A percentile compares a stretch with the other conserved stretches of the same genome.
Evolutionary conservation across 108 stramenopile species (phyloP).

Genomic region (Skeletonema costatum): DNA sequence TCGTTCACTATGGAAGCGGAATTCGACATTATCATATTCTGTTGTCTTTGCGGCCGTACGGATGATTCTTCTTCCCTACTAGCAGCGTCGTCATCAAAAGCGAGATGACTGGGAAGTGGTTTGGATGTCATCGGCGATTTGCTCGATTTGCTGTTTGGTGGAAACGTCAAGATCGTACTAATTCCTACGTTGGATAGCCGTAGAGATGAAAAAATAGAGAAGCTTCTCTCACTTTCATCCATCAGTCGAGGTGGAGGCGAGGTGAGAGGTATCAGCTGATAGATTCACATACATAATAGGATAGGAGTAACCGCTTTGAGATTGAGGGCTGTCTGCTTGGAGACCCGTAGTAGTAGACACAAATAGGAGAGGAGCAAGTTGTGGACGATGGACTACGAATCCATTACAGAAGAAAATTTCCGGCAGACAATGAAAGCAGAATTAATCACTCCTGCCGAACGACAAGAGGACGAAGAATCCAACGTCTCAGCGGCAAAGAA

Average conservation of each 20-base stretch:
- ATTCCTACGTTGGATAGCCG: no score
- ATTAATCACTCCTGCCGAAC: not conserved
- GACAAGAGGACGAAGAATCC: not conserved
- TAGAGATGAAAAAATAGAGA: no score
- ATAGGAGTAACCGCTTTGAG: not conserved
- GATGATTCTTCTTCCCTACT: not conserved
- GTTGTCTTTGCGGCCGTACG: not conserved
- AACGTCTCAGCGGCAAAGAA: not conserved
- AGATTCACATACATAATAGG: no score
- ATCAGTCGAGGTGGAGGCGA: no score
- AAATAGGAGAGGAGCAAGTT: not conserved
- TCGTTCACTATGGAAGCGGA: not conserved
- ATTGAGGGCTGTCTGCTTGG: not conserved
- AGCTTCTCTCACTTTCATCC: no score
- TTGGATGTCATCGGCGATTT: no score
- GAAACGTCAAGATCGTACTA: no score
- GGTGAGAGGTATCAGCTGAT: no score
- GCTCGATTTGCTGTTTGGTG: no score
- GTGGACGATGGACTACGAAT: not conserved
- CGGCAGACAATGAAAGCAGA: not conserved
- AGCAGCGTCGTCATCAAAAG: not conserved
- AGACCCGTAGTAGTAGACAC: no score
- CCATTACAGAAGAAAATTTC: not conserved
- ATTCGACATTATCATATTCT: not conserved
- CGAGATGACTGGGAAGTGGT: no score